These are phyloP conservation scores for Madurella mycetomatis DNA, from an alignment of 2,329 filamentous ascomycete genomes.

Conservation along the genomic window DNA sequence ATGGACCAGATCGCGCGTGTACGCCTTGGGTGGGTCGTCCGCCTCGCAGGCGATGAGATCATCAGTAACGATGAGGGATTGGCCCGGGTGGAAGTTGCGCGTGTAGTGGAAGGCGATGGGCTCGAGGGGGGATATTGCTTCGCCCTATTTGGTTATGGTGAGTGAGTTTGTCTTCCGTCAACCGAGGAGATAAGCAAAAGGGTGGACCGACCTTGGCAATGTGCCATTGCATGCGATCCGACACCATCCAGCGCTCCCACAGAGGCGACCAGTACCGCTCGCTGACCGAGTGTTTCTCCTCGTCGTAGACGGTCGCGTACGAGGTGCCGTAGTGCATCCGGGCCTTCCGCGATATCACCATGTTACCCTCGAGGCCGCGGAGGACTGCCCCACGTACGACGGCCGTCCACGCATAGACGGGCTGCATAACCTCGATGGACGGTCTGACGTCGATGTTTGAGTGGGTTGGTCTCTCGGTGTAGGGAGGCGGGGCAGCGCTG, in stretches of 20 bases:
- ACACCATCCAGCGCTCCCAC: slow-evolving; percentile 81
- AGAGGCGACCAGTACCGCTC: slow-evolving; percentile 76
- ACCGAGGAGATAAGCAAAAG: not conserved
- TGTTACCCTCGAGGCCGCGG: slow-evolving; percentile 69
- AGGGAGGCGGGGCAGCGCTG: slow-evolving; percentile 53
- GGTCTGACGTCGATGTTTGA: slow-evolving; percentile 39
- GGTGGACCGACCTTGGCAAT: slow-evolving; percentile 61
- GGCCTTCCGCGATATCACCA: slow-evolving; percentile 70
- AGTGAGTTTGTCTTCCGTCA: not conserved
- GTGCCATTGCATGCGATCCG: slow-evolving; percentile 81
- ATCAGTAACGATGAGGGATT: slow-evolving; percentile 73
- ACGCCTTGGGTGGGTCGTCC: slow-evolving; percentile 59
- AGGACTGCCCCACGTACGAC: slow-evolving; percentile 74
- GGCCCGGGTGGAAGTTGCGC: slow-evolving; percentile 74
- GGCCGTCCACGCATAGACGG: slow-evolving; percentile 76
- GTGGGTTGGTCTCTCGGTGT: slow-evolving; percentile 68
- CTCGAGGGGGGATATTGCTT: slow-evolving; percentile 66
- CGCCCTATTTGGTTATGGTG: slow-evolving; percentile 47
- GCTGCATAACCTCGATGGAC: slow-evolving; percentile 75
- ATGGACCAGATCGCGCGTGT: slow-evolving; percentile 59
- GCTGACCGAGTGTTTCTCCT: slow-evolving; percentile 65
- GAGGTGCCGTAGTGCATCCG: slow-evolving; percentile 76
- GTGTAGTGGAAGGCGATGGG: slow-evolving; percentile 83
- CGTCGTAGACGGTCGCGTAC: slow-evolving; percentile 77
- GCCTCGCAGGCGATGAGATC: slow-evolving; percentile 73